Conservation (phyloP, 2,329 filamentous ascomycete genomes). For the Cladorrhinum sp. region DNA sequence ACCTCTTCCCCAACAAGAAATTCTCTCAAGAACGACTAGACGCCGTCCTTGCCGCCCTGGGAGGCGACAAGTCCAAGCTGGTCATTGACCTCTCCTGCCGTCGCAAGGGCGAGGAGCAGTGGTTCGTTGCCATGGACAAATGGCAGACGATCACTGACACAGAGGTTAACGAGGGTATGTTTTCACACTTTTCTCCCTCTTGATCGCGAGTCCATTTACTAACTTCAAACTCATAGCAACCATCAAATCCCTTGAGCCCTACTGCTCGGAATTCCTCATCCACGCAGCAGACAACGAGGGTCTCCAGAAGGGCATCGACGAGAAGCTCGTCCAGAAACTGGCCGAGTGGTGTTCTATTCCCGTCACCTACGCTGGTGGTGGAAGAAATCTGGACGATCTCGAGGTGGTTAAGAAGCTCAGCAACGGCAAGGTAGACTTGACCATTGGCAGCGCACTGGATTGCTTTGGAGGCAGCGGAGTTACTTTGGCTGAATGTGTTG, state of each 20-base stretch:
- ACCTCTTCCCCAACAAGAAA: slow-evolving; percentile 78
- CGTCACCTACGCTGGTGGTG: slow-evolving; percentile 96
- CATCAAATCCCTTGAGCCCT: slow-evolving; percentile 77
- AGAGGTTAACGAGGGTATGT: slow-evolving; percentile 79
- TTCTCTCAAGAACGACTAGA: slow-evolving; percentile 78
- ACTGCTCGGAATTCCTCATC: slow-evolving; percentile 94
- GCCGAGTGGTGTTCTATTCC: slow-evolving; percentile 87
- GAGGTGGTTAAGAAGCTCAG: slow-evolving; percentile 78
- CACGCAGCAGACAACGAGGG: slow-evolving; percentile 97
- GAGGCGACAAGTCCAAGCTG: slow-evolving; percentile 71
- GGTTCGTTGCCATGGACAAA: slow-evolving; percentile 99
- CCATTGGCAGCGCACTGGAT: slow-evolving; percentile 93
- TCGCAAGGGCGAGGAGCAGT: slow-evolving; percentile 64
- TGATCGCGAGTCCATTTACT: background rate
- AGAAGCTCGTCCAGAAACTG: slow-evolving; percentile 72
- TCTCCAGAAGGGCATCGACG: slow-evolving; percentile 85
- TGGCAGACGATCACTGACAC: slow-evolving; percentile 98
- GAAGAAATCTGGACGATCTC: slow-evolving; percentile 75
- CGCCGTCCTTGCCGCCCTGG: slow-evolving; percentile 69
- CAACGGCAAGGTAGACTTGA: slow-evolving; percentile 79
- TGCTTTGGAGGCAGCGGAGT: slow-evolving; percentile 90
- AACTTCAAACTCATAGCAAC: slow-evolving; percentile 54
- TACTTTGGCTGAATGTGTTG: slow-evolving; percentile 81
- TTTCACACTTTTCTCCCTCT: slow-evolving; percentile 1
- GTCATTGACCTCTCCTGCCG: slow-evolving; percentile 96